Conservation (phyloP, 2,329 filamentous ascomycete species). For the Fusarium pseudoanthophilum region DNA sequence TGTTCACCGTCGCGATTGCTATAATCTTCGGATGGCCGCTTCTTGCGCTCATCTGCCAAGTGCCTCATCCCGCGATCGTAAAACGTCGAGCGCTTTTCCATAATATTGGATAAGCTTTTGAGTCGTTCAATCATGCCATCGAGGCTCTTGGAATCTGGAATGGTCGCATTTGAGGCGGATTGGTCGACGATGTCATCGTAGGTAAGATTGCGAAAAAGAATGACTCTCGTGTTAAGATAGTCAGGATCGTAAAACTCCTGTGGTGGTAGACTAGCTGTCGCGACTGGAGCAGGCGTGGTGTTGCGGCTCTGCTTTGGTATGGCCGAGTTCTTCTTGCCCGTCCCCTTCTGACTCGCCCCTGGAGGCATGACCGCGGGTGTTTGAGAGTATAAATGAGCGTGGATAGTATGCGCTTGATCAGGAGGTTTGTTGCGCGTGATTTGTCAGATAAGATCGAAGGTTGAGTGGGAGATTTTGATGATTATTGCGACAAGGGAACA, state of each 20-base stretch:
- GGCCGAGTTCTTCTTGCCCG: slow-evolving; percentile 71
- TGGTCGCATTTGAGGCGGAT: slow-evolving; percentile 64
- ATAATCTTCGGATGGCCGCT: slow-evolving; percentile 66
- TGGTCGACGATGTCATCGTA: slow-evolving; percentile 78
- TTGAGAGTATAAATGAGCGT: neutral
- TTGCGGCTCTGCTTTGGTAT: slow-evolving; percentile 80
- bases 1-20: slow-evolving; percentile 61
- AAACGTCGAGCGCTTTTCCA: slow-evolving; percentile 73
- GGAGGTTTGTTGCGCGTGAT: neutral
- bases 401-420: neutral
- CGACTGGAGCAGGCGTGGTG: slow-evolving; percentile 70
- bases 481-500: slow-evolving; percentile 25
- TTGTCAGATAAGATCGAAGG: slow-evolving; percentile 10
- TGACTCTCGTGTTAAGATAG: slow-evolving; percentile 73
- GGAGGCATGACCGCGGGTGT: slow-evolving; percentile 62
- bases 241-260: slow-evolving; percentile 68
- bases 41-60: slow-evolving; percentile 73
- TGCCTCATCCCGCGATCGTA: slow-evolving; percentile 81
- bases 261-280: slow-evolving; percentile 63
- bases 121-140: slow-evolving; percentile 73
- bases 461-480: slow-evolving; percentile 18
- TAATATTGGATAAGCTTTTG: slow-evolving; percentile 71
- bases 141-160: slow-evolving; percentile 71
- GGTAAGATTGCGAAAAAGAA: slow-evolving; percentile 67
- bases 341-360: slow-evolving; percentile 68